Evolutionary conservation across 1,284 basidiomycete species (phyloP).

Genomic region (Sparassis latifolia): DNA sequence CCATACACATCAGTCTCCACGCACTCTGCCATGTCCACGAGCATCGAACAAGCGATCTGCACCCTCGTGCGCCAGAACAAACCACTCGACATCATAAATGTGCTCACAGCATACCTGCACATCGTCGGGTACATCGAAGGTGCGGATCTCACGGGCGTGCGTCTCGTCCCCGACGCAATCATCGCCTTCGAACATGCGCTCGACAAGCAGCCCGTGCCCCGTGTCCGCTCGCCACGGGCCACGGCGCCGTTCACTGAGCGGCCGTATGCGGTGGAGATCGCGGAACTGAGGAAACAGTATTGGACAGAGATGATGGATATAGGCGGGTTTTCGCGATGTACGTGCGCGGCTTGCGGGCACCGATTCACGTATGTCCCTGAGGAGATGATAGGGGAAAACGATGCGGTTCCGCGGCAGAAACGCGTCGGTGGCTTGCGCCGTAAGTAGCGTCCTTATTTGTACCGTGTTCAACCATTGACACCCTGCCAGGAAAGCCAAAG

Average conservation of each 20-base stretch:
- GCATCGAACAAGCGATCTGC: constrained; percentile 14
- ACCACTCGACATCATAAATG: constrained; percentile 12
- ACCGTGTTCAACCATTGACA: neutral
- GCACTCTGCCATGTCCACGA: constrained; percentile 6
- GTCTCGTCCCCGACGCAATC: constrained; percentile 13
- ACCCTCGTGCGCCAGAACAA: constrained; percentile 3
- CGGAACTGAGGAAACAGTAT: constrained; percentile 12
- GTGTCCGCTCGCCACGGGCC: no score
- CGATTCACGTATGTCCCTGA: constrained; percentile 1
- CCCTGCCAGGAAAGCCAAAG: constrained; percentile 8
- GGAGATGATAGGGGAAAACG: neutral
- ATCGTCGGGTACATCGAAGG: constrained; percentile 5
- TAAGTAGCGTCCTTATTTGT: constrained; percentile 2
- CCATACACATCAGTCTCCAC: no score
- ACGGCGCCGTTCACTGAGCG: constrained; percentile 1
- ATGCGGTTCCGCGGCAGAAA: constrained; percentile 2
- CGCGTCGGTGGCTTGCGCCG: constrained; percentile 1
- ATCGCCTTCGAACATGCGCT: constrained; percentile 20
- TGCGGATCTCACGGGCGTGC: constrained; percentile 12
- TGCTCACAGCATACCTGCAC: constrained; percentile 13
- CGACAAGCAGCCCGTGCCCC: constrained; percentile 14
- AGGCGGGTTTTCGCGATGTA: constrained; percentile 3
- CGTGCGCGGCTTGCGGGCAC: constrained; percentile 11
- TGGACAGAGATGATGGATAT: constrained; percentile 10
- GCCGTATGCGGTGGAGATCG: constrained; percentile 13